Conservation (phyloP, 768 basidiomycete species). For the Clitopilus hobsonii region DNA sequence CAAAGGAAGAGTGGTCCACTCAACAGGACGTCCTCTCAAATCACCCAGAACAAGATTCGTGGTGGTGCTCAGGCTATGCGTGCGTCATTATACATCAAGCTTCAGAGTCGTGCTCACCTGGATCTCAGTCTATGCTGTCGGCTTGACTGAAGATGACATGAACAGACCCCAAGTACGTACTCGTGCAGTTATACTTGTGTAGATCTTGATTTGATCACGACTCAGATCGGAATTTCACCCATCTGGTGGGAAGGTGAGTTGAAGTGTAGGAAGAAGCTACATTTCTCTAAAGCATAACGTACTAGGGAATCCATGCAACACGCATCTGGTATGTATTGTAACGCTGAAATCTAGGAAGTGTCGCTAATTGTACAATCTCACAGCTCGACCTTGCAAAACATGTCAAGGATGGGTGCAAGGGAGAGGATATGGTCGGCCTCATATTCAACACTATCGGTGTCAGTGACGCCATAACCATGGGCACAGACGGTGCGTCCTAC, state of each 20-base stretch:
- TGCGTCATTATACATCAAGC: conserved; percentile 28
- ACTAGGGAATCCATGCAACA: conserved; percentile 84
- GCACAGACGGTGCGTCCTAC: conserved; percentile 59
- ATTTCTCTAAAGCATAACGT: no score
- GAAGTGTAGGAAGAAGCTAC: no score
- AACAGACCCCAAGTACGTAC: conserved; percentile 68
- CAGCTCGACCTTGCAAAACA: conserved; percentile 76
- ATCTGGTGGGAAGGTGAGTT: conserved; percentile 88
- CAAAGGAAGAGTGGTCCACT: conserved; percentile 30
- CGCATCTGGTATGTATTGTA: conserved; percentile 57
- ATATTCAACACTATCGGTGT: conserved; percentile 86
- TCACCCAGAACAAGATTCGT: conserved; percentile 73
- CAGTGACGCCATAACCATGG: conserved; percentile 89
- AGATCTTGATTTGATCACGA: conserved; percentile 4
- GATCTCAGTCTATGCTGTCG: conserved; percentile 68
- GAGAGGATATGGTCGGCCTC: conserved; percentile 77
- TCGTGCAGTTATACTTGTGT: neutral
- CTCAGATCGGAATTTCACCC: conserved; percentile 80
- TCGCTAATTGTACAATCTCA: neutral
- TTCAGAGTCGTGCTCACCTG: neutral
- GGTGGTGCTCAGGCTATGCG: conserved; percentile 87
- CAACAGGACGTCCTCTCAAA: conserved; percentile 69
- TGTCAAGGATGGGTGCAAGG: conserved; percentile 78
- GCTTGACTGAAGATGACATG: conserved; percentile 76
- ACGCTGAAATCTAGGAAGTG: neutral